Percentiles rank a stretch among this genome's conserved stretches.
phyloP scores from a whole-genome alignment of 2,329 filamentous ascomycete genomes.

The Calonectria pseudoturangicola region DNA sequence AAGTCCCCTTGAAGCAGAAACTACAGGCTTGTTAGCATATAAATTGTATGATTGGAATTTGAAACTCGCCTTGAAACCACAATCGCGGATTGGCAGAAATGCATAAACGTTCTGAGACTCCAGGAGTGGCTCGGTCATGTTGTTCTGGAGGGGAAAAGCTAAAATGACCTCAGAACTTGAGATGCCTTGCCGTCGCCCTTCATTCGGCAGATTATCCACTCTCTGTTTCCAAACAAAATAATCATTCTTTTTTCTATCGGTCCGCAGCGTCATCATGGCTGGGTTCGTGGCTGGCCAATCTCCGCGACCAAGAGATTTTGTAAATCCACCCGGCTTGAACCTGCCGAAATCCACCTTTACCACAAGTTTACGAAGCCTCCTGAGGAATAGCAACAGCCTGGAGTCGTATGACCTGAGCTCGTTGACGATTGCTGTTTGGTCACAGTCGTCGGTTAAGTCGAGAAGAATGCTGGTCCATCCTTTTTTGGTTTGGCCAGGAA shows the following conservation, averaged over 20 bases:
- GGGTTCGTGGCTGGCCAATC: constrained; percentile 3
- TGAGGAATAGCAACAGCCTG: constrained; percentile 56
- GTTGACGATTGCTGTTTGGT: constrained; percentile 29
- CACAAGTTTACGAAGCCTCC: constrained; percentile 52
- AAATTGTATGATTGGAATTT: neutral
- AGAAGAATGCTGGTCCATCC: constrained; percentile 48
- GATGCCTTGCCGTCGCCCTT: constrained; percentile 4
- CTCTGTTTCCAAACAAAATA: neutral
- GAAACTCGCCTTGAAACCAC: constrained; percentile 47
- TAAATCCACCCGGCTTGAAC: neutral
- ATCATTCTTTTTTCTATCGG: neutral
- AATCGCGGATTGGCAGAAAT: constrained; percentile 36
- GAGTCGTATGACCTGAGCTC: constrained; percentile 52
- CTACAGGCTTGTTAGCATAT: constrained; percentile 30
- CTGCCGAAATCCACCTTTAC: neutral
- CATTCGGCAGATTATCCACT: neutral
- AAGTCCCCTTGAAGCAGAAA: constrained; percentile 55
- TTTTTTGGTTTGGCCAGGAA: constrained; percentile 47
- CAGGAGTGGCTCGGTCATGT: constrained; percentile 14
- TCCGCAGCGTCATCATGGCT: neutral
- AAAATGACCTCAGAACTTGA: constrained; percentile 26
- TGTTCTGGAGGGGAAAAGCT: constrained; percentile 23
- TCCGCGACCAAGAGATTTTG: neutral
- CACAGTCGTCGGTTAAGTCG: neutral
- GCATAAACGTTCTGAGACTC: constrained; percentile 33